Percentiles rank a stretch among this genome's conserved stretches.
Evolutionary conservation across 306 rosid genomes (phyloP).

Genomic region (Myrica gale): DNA sequence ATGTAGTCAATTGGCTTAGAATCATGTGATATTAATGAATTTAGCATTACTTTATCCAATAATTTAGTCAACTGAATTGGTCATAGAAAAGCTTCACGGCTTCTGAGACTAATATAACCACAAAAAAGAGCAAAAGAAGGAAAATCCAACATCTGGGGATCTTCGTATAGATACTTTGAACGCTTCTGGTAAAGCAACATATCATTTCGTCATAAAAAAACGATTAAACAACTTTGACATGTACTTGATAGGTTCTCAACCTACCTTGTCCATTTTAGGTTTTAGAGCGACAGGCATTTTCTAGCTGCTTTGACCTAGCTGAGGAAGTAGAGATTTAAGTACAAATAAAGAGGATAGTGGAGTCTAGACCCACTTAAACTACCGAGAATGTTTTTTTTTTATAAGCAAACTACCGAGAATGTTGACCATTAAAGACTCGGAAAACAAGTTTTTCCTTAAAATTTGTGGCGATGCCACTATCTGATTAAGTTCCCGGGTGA

Average conservation of each 20-base stretch:
- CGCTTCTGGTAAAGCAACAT: not conserved
- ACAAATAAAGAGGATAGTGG: not conserved
- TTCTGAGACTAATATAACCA: not conserved
- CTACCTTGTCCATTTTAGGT: not conserved
- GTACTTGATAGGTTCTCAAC: not conserved
- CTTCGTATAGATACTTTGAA: not conserved
- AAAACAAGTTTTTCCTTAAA: no score
- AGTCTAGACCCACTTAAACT: not conserved
- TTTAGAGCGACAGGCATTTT: not conserved
- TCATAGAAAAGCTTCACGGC: not conserved
- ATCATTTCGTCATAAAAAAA: not conserved
- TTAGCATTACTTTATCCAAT: not conserved
- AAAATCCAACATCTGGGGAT: no score
- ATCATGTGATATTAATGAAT: not conserved
- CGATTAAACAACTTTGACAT: not conserved
- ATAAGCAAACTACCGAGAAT: no score
- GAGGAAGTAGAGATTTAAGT: not conserved
- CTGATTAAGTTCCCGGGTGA: no score
- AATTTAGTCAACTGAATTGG: not conserved
- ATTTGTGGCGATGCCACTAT: no score
- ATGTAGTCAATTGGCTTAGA: not conserved
- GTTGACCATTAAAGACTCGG: no score
- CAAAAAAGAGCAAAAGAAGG: no score
- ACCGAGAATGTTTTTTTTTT: no score
- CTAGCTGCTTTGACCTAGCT: not conserved